phyloP scores from a whole-genome alignment of 2,329 filamentous ascomycete species.

The Fusarium mexicanum region DNA sequence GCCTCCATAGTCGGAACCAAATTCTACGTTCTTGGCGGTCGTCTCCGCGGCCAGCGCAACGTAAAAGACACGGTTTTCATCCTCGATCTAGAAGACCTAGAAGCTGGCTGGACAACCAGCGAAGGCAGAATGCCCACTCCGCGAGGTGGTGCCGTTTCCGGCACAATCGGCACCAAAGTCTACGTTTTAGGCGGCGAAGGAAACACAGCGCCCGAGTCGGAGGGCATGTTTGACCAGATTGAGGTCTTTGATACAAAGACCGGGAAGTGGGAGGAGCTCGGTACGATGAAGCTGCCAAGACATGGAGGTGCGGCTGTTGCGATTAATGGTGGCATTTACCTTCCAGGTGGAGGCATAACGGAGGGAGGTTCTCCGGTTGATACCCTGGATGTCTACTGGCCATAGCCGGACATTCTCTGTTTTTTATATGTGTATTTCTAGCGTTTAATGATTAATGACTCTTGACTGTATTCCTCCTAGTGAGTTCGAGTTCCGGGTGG shows the following conservation, averaged over 20 bases:
- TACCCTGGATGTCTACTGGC: constrained; percentile 29
- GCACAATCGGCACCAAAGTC: constrained; percentile 40
- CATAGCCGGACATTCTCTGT: neutral
- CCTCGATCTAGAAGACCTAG: constrained; percentile 44
- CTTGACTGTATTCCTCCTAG: rapidly evolving
- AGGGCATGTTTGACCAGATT: constrained; percentile 44
- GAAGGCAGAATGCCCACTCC: constrained; percentile 49
- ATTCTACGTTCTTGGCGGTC: constrained; percentile 52
- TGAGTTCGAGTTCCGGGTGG: neutral
- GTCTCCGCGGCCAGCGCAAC: constrained; percentile 44
- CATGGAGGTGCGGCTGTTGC: constrained; percentile 48
- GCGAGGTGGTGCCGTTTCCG: constrained; percentile 47
- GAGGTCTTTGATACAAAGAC: constrained; percentile 44
- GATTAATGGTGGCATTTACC: constrained; percentile 43
- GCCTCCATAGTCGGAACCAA: constrained; percentile 43
- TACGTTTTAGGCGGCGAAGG: constrained; percentile 53
- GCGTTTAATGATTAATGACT: neutral
- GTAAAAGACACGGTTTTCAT: constrained; percentile 49
- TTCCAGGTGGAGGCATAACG: constrained; percentile 48
- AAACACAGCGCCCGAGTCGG: constrained; percentile 24
- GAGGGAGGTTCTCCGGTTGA: constrained; percentile 32
- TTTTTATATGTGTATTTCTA: neutral
- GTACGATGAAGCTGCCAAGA: constrained; percentile 46
- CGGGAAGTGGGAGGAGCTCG: constrained; percentile 42
- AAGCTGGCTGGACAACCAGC: constrained; percentile 43